Base-by-base conservation (phyloP, 345 rosid genomes). In the Adansonia digitata region DNA sequence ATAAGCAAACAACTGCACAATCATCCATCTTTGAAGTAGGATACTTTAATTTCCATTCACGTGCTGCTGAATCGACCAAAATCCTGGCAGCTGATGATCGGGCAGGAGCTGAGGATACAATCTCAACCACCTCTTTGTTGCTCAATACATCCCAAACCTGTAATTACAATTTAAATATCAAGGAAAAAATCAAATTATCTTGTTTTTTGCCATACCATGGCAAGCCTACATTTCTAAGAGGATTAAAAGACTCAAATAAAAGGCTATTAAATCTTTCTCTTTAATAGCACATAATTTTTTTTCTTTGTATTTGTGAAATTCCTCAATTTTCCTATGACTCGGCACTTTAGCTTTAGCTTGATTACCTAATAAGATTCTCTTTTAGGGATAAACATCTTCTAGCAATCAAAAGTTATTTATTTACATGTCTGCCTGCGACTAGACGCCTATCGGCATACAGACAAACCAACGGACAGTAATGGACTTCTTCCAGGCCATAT, bases 1-100 rank as follows among this genome's bases (percentile, higher is more conserved):
- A 96, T 79, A 96, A 79, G 83, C 99, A 96, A 52, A 96, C 97
- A 12, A 96, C 99, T 3, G 99, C 99, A 86, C 99, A 96, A 71
- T 96, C 99, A 80, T 96, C 99, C 95, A 96, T 89, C 78, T 95
- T 96, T 35, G 99, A 96, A 65, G 98, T 96, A 1, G 99, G 99
- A 77, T 96, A 96, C 77, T 96, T 96, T 13, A 90, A 88, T 83
- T 93, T 93, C 99, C 99, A 96, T 74, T 93, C 97, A 0, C 88
- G 92, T 24, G 97, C 97, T 57, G 98, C 98, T 46, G 94, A 82
- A 59, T 90, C 94, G 49, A 96, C 98, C 55, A 96, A 74, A 29
- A 85, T 84, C 81, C 97, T 88, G 24, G 99, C 97, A n/a, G 97
- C 97, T 39, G 94, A 88, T 77, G 93, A 77, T 26, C 99, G 87